Conservation (phyloP, 2,329 filamentous ascomycete species). For the Sporothrix humicola region DNA sequence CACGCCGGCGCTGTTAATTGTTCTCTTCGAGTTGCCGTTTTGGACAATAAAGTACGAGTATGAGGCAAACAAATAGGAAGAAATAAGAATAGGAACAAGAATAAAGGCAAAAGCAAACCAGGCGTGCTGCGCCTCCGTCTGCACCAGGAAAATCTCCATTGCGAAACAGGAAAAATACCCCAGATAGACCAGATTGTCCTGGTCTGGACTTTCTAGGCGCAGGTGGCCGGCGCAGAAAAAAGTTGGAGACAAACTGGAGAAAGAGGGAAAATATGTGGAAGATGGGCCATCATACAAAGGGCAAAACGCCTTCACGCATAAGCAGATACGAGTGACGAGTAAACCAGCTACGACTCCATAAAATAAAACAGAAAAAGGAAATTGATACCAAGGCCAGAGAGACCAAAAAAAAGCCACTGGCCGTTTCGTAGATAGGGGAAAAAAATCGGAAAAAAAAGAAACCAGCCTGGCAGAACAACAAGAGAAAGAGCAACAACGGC, state of each 20-base stretch:
- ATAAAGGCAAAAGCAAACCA: not conserved
- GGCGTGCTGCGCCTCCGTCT: not conserved
- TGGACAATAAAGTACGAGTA: too few relatives aligned
- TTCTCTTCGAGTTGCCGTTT: too few relatives aligned
- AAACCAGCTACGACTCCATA: not conserved
- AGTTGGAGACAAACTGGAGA: not conserved
- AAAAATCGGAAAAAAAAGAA: not conserved
- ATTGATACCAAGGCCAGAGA: not conserved
- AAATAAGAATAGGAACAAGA: not conserved
- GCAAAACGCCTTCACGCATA: not conserved
- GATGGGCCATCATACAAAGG: not conserved
- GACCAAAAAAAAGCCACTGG: not conserved
- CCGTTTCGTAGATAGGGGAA: not conserved
- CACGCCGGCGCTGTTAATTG: too few relatives aligned
- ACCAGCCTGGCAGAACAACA: not conserved
- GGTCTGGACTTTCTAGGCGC: not conserved
- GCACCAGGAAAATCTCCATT: not conserved
- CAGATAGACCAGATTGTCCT: not conserved
- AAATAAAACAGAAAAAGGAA: constrained; percentile 1
- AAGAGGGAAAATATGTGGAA: not conserved
- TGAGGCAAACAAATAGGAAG: not conserved
- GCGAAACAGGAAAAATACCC: not conserved
- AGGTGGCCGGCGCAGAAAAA: constrained; percentile 8
- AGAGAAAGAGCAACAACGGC: not conserved
- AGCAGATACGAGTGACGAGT: not conserved